Evolutionary conservation across 2,329 filamentous ascomycete genomes (phyloP).

Genomic region (Fusarium chaquense): DNA sequence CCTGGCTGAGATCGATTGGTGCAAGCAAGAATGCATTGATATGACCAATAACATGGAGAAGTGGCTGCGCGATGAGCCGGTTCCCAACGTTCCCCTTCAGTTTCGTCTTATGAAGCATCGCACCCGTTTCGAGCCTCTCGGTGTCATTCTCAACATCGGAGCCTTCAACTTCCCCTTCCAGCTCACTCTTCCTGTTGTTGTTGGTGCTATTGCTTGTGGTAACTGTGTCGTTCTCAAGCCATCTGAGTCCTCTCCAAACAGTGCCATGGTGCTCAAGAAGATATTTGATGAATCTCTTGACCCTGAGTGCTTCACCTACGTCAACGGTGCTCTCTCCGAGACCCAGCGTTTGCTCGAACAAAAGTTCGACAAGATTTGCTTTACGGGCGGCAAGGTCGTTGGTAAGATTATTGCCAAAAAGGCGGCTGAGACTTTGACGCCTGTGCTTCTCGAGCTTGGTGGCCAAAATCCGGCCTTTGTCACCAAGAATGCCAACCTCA

Average conservation of each 20-base stretch:
- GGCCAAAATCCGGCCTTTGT: slow-evolving; percentile 93
- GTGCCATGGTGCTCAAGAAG: slow-evolving; percentile 82
- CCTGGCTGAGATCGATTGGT: slow-evolving; percentile 81
- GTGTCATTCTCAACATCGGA: slow-evolving; percentile 85
- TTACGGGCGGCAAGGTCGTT: slow-evolving; percentile 83
- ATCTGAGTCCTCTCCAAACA: slow-evolving; percentile 81
- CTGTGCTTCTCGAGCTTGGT: slow-evolving; percentile 89
- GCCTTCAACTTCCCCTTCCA: slow-evolving; percentile 95
- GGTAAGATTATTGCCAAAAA: slow-evolving; percentile 91
- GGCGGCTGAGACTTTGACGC: slow-evolving; percentile 88
- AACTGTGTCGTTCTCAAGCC: slow-evolving; percentile 94
- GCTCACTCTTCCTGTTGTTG: slow-evolving; percentile 79
- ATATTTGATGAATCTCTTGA: slow-evolving; percentile 83
- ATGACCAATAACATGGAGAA: slow-evolving; percentile 80
- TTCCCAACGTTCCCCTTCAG: slow-evolving; percentile 75
- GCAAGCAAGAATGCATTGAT: slow-evolving; percentile 84
- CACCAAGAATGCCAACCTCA: slow-evolving; percentile 83
- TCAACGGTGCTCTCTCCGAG: slow-evolving; percentile 86
- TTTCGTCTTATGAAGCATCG: slow-evolving; percentile 78
- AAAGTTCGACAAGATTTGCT: slow-evolving; percentile 99
- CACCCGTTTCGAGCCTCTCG: slow-evolving; percentile 89
- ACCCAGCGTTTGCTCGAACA: slow-evolving; percentile 84
- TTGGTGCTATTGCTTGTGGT: slow-evolving; percentile 92
- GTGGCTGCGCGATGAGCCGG: slow-evolving; percentile 85
- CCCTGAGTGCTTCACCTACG: slow-evolving; percentile 76